These are phyloP conservation scores for Cryptosporidium bovis DNA, from an alignment of 169 alveolate species.

Conservation along the genomic window DNA sequence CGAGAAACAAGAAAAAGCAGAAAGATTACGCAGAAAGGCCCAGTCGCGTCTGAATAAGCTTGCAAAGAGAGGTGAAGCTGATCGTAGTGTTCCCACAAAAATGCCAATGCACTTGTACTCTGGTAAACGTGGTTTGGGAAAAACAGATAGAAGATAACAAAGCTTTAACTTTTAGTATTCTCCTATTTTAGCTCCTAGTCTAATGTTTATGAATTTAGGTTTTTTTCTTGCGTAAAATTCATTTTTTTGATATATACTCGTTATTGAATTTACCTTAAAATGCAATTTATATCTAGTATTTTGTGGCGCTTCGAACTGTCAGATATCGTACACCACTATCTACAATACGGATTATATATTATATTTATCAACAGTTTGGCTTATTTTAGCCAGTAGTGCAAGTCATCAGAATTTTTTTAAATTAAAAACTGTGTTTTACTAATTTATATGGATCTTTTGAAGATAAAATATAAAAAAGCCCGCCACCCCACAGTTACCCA, in stretches of 20 bases:
- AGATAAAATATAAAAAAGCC: neutral
- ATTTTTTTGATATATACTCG: neutral
- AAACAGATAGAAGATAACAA: slow-evolving; percentile 91
- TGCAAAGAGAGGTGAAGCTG: slow-evolving; percentile 90
- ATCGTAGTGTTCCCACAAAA: slow-evolving; percentile 88
- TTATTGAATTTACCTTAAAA: too few relatives aligned
- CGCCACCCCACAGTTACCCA: slow-evolving; percentile 76
- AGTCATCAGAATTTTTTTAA: too few relatives aligned
- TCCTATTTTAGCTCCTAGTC: neutral
- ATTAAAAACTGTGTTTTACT: too few relatives aligned
- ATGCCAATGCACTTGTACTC: slow-evolving; percentile 95
- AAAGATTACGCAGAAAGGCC: slow-evolving; percentile 74
- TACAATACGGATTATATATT: too few relatives aligned
- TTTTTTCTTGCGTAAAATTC: neutral
- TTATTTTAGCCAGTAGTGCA: too few relatives aligned
- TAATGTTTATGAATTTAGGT: neutral
- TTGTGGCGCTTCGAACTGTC: too few relatives aligned
- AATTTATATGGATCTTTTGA: neutral
- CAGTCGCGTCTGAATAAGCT: slow-evolving; percentile 77
- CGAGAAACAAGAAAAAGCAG: slow-evolving; percentile 77
- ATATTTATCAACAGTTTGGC: too few relatives aligned
- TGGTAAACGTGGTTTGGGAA: slow-evolving; percentile 97
- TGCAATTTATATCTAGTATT: too few relatives aligned
- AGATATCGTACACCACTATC: too few relatives aligned
- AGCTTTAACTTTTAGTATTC: neutral